Evolutionary conservation across 2,329 filamentous ascomycete species (phyloP), one percentile per base, ranked within the genome.

Genomic region (Trichophyton rubrum): DNA sequence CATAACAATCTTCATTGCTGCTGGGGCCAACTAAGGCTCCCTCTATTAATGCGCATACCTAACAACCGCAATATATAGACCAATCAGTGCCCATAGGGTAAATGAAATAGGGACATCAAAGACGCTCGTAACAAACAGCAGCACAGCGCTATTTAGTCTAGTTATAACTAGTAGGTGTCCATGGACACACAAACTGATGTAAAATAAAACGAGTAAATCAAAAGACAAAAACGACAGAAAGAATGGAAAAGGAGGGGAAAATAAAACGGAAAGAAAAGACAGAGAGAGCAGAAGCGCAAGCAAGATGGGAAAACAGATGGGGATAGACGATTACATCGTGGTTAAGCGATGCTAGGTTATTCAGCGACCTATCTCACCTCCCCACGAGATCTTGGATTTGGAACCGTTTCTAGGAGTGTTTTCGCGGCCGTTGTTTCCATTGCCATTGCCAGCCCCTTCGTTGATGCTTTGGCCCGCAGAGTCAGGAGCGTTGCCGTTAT

Each of bases 311-410:
- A 43, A 35, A 15, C 40, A n/a, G 20, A 24, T 35, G 22, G 15
- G 24, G 33, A 24, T 17, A 51, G 53, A 35, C 17, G 11, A 55
- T 13, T 27, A 7, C 24, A 35, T 35, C 22, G 22, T 33, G 8
- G 30, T 7, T 17, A 33, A 35, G 20, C 24, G 15, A 55, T 27
- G 17, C 6, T 55, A 38, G 11, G 27, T n/a, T 30, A 35, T 55
- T 38, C n/a, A 45, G 24, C 58, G 58, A 40, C 73, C 72, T 35
- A 68, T 74, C 62, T 75, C 73, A 8, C 73, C 74, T 40, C 74
- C 74, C 74, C 74, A 76, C 15, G 74, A 74, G 41, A 76, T 68
- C 45, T 66, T 67, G 8, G 71, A 69, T n/a, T 69, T 69, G 38
- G 33, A 38, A 13, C 33, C 33, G 33, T 68, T 33, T n/a, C 63